Evolutionary conservation across 2,329 filamentous ascomycete genomes (phyloP).

Genomic region (Paecilomyces fulvus): DNA sequence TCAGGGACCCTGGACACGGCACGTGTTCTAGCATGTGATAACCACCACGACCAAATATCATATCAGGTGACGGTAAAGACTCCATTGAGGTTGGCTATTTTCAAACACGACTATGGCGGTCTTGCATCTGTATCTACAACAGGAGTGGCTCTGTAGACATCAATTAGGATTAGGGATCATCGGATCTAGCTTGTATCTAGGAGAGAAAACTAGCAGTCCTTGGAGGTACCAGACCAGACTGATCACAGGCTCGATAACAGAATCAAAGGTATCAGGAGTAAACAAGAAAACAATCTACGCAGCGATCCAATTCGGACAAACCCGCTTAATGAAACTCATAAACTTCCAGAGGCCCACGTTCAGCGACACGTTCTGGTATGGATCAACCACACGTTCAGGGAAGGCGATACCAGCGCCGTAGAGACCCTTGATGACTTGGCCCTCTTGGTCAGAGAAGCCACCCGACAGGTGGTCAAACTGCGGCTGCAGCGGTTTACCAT

Average conservation of each 20-base stretch:
- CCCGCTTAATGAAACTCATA: conserved; percentile 53
- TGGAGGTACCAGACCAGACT: neutral
- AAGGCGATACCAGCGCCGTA: conserved; percentile 58
- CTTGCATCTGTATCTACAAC: no score
- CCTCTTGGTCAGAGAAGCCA: conserved; percentile 39
- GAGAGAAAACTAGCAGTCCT: no score
- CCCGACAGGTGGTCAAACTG: conserved; percentile 31
- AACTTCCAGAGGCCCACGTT: conserved; percentile 59
- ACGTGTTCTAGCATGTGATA: no score
- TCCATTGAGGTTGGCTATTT: no score
- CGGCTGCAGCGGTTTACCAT: conserved; percentile 17
- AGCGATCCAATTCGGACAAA: conserved; percentile 42
- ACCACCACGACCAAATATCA: no score
- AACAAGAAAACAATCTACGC: neutral
- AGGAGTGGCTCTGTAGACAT: no score
- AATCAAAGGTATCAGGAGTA: neutral
- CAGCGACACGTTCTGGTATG: conserved; percentile 52
- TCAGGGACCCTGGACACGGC: no score
- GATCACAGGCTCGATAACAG: neutral
- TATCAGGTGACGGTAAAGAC: no score
- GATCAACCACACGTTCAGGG: conserved; percentile 53
- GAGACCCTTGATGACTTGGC: conserved; percentile 41
- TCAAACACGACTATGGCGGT: no score
- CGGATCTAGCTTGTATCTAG: no score
- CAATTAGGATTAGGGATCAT: no score